Percentiles rank a stretch among this genome's conserved stretches.
phyloP scores from a whole-genome alignment of 2,329 filamentous ascomycete genomes.

The Neonectria punicea region DNA sequence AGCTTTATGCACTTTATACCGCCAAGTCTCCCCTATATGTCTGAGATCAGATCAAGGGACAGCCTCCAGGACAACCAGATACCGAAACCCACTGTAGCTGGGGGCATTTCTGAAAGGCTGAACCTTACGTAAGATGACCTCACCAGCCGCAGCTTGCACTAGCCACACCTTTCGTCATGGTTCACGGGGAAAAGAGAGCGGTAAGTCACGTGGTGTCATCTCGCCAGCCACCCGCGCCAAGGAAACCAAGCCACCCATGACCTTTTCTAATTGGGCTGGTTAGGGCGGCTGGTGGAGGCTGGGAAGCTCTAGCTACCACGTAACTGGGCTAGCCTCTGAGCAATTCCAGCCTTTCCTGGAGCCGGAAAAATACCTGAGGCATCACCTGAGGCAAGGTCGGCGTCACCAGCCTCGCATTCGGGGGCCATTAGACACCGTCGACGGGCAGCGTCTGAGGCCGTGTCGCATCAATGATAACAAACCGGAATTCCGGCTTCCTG shows the following conservation, averaged over 20 bases:
- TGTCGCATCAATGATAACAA: conserved; percentile 16
- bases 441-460: conserved; percentile 4
- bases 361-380: conserved; percentile 22
- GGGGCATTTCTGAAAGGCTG: conserved; percentile 3
- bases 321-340: conserved; percentile 10
- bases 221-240: conserved; percentile 13
- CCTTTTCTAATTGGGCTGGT: conserved; percentile 9
- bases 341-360: conserved; percentile 7
- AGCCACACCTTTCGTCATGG: conserved; percentile 2
- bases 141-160: conserved; percentile 2
- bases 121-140: background rate
- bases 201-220: conserved; percentile 8
- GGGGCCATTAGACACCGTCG: conserved; percentile 10
- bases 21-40: conserved; percentile 6
- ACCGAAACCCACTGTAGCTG: background rate
- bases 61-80: background rate
- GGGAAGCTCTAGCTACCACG: conserved; percentile 4
- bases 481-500: background rate
- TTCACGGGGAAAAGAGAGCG: background rate
- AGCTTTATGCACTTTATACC: background rate
- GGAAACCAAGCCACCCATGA: conserved; percentile 1
- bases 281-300: conserved; percentile 2
- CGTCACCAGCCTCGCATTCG: conserved; percentile 26
- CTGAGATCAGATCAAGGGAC: background rate
- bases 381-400: conserved; percentile 26